Percentiles rank a stretch among this genome's conserved stretches.
phyloP scores from a whole-genome alignment of 1,284 basidiomycete species.

The Puccinia hordei region DNA sequence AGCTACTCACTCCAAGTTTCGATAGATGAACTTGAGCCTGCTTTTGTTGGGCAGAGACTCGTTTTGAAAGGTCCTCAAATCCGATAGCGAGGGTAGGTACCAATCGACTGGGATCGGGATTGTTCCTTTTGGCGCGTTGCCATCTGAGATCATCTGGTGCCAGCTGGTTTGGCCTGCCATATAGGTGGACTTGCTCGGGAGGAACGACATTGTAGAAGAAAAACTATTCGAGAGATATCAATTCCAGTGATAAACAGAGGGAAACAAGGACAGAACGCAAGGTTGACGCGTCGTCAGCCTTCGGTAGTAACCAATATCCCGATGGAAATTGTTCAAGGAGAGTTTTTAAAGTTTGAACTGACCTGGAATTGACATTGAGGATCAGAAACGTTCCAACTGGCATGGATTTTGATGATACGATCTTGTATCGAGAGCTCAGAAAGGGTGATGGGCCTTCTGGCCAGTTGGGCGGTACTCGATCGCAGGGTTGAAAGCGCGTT shows the following conservation, averaged over 20 bases:
- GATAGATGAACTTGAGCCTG: slow-evolving; percentile 34
- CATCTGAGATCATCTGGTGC: slow-evolving; percentile 32
- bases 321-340: neutral
- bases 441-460: slow-evolving; percentile 27
- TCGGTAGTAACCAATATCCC: neutral
- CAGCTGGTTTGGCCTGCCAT: slow-evolving; percentile 31
- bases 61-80: slow-evolving; percentile 44
- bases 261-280: neutral
- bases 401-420: slow-evolving; percentile 32
- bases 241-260: neutral
- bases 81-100: slow-evolving; percentile 42
- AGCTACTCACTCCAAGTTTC: slow-evolving; percentile 25
- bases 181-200: slow-evolving; percentile 41
- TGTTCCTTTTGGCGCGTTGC: slow-evolving; percentile 28
- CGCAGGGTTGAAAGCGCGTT: slow-evolving; percentile 12
- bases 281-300: neutral
- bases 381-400: slow-evolving; percentile 38
- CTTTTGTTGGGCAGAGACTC: slow-evolving; percentile 15
- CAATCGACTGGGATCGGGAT: slow-evolving; percentile 42
- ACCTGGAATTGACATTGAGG: slow-evolving; percentile 47
- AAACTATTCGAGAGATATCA: slow-evolving; percentile 15
- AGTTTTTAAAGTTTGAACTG: neutral
- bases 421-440: slow-evolving; percentile 44
- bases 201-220: slow-evolving; percentile 48
- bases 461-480: slow-evolving; percentile 26